Evolutionary conservation across 306 rosid species (phyloP).

Genomic region (Hippophae rhamnoides): DNA sequence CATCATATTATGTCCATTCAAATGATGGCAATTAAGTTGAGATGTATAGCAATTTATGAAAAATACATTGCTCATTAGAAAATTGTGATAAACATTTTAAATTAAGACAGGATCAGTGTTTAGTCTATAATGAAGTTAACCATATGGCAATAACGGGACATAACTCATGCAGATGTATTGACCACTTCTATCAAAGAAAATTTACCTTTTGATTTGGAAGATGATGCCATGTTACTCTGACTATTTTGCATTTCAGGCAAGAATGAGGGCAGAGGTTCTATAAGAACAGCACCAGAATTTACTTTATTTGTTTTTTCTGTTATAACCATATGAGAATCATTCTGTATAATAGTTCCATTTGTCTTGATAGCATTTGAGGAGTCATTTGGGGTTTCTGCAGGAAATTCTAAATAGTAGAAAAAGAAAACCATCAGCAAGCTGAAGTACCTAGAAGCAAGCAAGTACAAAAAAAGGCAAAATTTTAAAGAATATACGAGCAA

Average conservation of each 20-base stretch:
- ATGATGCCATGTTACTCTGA: conserved; percentile 8
- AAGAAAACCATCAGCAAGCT: neutral
- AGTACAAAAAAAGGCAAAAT: neutral
- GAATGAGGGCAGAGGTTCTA: neutral
- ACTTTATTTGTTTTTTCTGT: conserved; percentile 12
- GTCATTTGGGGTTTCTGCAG: conserved; percentile 4
- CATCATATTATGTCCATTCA: too few relatives aligned
- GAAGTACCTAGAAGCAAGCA: conserved; percentile 4
- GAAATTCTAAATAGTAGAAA: conserved; percentile 9
- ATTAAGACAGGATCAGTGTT: neutral
- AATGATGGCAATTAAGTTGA: too few relatives aligned
- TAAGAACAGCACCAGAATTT: conserved; percentile 2
- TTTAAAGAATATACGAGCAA: neutral
- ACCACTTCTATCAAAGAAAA: neutral
- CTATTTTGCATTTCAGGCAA: conserved; percentile 9
- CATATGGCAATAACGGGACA: neutral
- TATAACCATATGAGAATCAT: conserved; percentile 1
- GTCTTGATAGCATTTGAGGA: conserved; percentile 5
- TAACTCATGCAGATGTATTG: neutral
- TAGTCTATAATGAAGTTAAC: neutral
- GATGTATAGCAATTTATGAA: too few relatives aligned
- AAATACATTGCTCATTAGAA: too few relatives aligned
- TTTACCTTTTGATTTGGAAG: conserved; percentile 17
- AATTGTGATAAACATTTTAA: too few relatives aligned
- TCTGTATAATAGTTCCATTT: neutral